Conservation (phyloP, 768 basidiomycete genomes). For the Tulasnella sp. region DNA sequence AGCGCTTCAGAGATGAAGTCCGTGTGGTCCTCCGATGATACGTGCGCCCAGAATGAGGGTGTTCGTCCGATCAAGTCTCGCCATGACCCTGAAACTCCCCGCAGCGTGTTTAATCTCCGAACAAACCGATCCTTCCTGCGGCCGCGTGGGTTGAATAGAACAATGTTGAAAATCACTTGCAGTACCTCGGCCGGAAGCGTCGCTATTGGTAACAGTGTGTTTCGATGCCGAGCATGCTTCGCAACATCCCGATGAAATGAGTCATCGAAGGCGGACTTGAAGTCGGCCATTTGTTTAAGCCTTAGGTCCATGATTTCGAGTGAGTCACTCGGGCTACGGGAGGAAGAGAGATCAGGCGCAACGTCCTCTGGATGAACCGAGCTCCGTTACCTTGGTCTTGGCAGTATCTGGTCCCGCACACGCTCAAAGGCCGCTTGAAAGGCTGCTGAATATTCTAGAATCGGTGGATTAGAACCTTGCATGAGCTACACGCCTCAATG, state of each 20-base stretch:
- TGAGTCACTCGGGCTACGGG: neutral
- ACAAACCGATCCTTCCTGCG: neutral
- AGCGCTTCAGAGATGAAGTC: neutral
- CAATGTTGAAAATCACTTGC: neutral
- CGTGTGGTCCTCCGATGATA: neutral
- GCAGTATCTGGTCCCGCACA: neutral
- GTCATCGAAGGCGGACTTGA: neutral
- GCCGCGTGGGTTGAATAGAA: neutral
- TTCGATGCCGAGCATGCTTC: neutral
- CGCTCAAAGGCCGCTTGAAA: neutral
- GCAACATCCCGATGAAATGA: neutral
- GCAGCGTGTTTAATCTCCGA: neutral
- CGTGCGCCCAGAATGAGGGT: neutral
- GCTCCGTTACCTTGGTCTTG: neutral
- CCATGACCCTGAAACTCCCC: neutral
- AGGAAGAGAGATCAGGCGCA: neutral
- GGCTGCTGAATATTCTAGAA: neutral
- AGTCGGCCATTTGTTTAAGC: neutral
- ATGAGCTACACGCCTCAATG: neutral
- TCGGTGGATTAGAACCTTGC: neutral
- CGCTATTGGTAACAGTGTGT: neutral
- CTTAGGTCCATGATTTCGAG: neutral
- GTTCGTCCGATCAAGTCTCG: neutral
- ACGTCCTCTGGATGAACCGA: neutral
- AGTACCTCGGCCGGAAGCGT: neutral